phyloP scores from a whole-genome alignment of 2,329 filamentous ascomycete species.

The Teratosphaeria viscida region DNA sequence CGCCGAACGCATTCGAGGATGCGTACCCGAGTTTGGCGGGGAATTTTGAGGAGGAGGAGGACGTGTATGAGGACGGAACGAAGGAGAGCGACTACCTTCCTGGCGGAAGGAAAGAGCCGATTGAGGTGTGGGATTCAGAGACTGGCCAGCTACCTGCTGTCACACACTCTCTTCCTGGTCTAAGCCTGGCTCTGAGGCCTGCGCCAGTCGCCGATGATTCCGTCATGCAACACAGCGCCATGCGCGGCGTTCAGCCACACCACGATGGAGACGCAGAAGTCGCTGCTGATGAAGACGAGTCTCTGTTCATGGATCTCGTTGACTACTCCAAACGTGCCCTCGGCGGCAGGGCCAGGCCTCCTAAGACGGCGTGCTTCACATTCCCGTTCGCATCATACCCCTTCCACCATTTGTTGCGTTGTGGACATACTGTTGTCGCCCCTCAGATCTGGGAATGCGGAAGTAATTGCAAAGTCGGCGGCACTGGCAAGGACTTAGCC shows the following conservation, averaged over 20 bases:
- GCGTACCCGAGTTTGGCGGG: background rate
- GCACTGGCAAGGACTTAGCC: background rate
- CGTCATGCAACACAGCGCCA: background rate
- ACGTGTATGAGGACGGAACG: background rate
- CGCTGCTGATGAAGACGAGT: background rate
- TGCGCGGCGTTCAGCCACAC: background rate
- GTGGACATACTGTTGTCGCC: background rate
- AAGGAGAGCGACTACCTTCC: background rate
- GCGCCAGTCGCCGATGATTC: background rate
- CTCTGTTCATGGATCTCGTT: background rate
- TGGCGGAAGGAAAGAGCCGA: background rate
- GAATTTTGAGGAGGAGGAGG: background rate
- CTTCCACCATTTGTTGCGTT: background rate
- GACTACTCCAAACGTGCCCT: background rate
- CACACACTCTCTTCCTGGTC: background rate
- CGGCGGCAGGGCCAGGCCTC: background rate
- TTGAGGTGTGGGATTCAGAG: background rate
- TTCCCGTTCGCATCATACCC: background rate
- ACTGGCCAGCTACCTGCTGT: background rate
- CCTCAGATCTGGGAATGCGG: background rate
- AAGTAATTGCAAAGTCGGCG: background rate
- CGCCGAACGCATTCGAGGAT: too few species aligned
- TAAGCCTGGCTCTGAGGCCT: background rate
- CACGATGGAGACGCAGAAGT: background rate
- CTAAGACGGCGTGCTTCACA: constrained; percentile 2